These are phyloP conservation scores for Zygosaccharomyces pseudobailii DNA, from an alignment of 1,139 yeast species.

Conservation along the genomic window DNA sequence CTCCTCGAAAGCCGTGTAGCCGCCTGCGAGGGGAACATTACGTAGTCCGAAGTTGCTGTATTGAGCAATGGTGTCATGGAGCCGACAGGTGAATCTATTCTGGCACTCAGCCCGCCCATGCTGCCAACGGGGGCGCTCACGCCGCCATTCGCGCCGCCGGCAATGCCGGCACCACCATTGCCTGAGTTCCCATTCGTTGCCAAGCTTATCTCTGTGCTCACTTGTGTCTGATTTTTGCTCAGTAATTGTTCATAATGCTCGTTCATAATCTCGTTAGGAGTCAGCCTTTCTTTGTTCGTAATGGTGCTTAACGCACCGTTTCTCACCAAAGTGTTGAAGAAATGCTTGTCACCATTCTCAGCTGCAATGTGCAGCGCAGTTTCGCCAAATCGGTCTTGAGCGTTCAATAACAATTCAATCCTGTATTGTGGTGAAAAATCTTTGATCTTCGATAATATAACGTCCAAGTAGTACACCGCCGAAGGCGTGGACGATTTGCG, in stretches of 20 bases:
- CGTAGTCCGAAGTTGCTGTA: constrained; percentile 18
- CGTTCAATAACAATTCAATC: constrained; percentile 55
- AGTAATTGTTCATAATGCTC: constrained; percentile 26
- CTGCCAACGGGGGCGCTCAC: constrained; percentile 3
- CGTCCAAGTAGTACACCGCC: constrained; percentile 78
- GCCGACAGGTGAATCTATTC: constrained; percentile 10
- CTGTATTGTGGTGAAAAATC: constrained; percentile 53
- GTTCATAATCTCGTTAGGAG: constrained; percentile 61
- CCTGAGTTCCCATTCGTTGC: background rate
- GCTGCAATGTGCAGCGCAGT: constrained; percentile 86
- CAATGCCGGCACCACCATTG: background rate
- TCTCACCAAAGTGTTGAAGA: constrained; percentile 65
- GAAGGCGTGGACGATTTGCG: constrained; percentile 63
- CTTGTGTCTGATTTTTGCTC: constrained; percentile 7
- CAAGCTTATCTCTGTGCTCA: constrained; percentile 3
- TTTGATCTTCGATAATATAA: constrained; percentile 62
- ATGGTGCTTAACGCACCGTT: constrained; percentile 72
- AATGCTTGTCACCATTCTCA: constrained; percentile 64
- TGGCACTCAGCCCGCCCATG: constrained; percentile 1
- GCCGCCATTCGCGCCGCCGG: background rate
- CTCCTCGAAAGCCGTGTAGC: constrained; percentile 29
- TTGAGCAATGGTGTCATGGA: constrained; percentile 13
- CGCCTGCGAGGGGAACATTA: constrained; percentile 31
- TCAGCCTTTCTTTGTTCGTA: constrained; percentile 63
- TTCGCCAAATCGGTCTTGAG: constrained; percentile 79